Evolutionary conservation across 495 filamentous ascomycete species (phyloP), one percentile per base, ranked within the genome.

Genomic region (Aspergillus conjunctus): DNA sequence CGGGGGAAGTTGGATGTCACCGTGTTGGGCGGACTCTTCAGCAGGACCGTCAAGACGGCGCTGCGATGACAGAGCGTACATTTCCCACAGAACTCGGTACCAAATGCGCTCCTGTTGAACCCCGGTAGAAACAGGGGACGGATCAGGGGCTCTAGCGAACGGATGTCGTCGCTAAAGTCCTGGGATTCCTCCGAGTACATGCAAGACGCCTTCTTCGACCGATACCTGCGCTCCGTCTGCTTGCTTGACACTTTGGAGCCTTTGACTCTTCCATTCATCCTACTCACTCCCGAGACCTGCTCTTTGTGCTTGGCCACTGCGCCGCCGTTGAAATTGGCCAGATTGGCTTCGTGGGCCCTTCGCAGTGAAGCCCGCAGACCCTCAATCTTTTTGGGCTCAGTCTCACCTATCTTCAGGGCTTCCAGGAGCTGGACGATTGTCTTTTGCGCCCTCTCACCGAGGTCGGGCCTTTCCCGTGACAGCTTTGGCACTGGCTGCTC

Each of bases 41-140:
- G 17, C 43, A 45, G 18, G 18, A 46, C 18, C 9, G 43, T 18
- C 43, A 46, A 20, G 14, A 46, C 18, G 0, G 43, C 43, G 18
- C 18, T 15, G 15, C 43, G 43, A 46, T 46, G 43, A 18, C 43
- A 46, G 43, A 46, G 43, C 43, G 18, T 46, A 20, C 43, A 46
- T 20, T 46, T 3, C 17, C 43, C 43, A 0, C 43, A 2, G 3
- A 46, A 46, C 18, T 46, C 43, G 14, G 43, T 7, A 4, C 9
- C 9, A 17, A 17, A 7, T 17, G 43, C 18, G 43, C 43, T 46
- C 43, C 43, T 18, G 14, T 46, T 46, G 43, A n/a, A 46, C 43
- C 43, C 43, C 8, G 43, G 43, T 8, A 46, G 43, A 18, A 46
- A 46, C 17, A 46, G 18, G 2, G 43, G 43, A 8, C 18, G 43